Evolutionary conservation across 2,329 filamentous ascomycete species (phyloP), one percentile per base, ranked within the genome.

Genomic region (Fusarium sp.): DNA sequence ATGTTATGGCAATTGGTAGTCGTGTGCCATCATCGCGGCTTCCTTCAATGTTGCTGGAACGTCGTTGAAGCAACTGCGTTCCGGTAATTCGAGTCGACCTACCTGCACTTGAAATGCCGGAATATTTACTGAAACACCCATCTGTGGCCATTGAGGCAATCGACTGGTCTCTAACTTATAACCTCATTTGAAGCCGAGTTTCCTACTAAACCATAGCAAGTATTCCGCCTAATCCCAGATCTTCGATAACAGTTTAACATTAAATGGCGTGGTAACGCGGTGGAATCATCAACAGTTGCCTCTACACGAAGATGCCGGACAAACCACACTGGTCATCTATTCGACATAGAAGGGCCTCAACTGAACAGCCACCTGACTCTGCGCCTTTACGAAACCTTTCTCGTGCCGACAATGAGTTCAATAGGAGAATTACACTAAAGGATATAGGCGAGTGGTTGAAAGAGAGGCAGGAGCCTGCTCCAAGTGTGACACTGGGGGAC

Each of bases 361-460:
- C 38, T 18, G 51, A 47, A 15, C 29, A 43, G 15, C 27, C 25
- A 25, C 11, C 15, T 34, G 27, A 27, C 25, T 29, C 20, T 30
- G 12, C 45, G 24, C 34, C 30, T 29, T 32, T 53, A 29, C 45
- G 15, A 49, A 27, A 38, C 15, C 15, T 16, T 22, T 16, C 34
- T 18, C 38, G 22, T 9, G 27, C 5, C 8, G 25, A 16, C 4
- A 32, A 54, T 40, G 29, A 58, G 18, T 29, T 32, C 18, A 13
- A n/a, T 32, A 55, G 48, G 16, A 70, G 58, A 25, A 45, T 64
- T n/a, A 56, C 57, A n/a, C 18, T 64, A 8, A 45, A 41, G 12
- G 43, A 59, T 9, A 20, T 84, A 20, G 69, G 79, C 18, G 77
- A 76, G 51, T 83, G 84, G 72, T 74, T 87, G 53, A 82, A 76